A percentile compares a stretch with the other conserved stretches of the same genome.
Conservation (phyloP, 495 filamentous ascomycete genomes). For the Venustampulla echinocandica region DNA sequence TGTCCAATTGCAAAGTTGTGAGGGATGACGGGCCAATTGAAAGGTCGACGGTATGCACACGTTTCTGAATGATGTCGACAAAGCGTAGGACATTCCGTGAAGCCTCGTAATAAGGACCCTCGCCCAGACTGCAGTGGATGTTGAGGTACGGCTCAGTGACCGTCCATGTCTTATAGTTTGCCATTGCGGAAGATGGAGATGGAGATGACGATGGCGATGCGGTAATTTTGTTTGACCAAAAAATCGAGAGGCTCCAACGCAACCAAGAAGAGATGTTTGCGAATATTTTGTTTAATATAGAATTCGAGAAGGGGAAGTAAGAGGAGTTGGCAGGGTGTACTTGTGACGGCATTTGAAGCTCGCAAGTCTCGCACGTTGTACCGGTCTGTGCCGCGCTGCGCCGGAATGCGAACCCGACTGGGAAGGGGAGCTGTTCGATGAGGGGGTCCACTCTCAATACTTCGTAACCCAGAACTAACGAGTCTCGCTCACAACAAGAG, state of each 20-base stretch:
- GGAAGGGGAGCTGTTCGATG: no score
- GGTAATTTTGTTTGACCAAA: not conserved
- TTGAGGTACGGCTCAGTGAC: slow-evolving; percentile 61
- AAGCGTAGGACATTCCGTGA: slow-evolving; percentile 67
- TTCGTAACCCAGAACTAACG: no score
- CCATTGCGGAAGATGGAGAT: not conserved
- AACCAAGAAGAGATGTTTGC: slow-evolving; percentile 1
- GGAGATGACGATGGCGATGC: no score
- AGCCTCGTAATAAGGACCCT: slow-evolving; percentile 74
- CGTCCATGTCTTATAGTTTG: slow-evolving; percentile 18
- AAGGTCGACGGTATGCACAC: slow-evolving; percentile 68
- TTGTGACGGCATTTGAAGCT: slow-evolving; percentile 1
- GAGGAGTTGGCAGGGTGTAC: not conserved
- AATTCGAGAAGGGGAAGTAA: no score
- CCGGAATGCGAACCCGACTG: no score
- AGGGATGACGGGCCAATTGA: slow-evolving; percentile 53
- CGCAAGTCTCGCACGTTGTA: no score
- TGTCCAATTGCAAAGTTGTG: slow-evolving; percentile 55
- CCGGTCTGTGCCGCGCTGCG: no score
- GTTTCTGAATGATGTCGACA: slow-evolving; percentile 77
- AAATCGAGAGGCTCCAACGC: slow-evolving; percentile 7
- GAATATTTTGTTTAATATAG: not conserved
- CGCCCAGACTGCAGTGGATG: slow-evolving; percentile 64
- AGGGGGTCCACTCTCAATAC: no score
- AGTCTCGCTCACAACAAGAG: no score